phyloP scores from a whole-genome alignment of 129 eudicot species.

The Centella asiatica region DNA sequence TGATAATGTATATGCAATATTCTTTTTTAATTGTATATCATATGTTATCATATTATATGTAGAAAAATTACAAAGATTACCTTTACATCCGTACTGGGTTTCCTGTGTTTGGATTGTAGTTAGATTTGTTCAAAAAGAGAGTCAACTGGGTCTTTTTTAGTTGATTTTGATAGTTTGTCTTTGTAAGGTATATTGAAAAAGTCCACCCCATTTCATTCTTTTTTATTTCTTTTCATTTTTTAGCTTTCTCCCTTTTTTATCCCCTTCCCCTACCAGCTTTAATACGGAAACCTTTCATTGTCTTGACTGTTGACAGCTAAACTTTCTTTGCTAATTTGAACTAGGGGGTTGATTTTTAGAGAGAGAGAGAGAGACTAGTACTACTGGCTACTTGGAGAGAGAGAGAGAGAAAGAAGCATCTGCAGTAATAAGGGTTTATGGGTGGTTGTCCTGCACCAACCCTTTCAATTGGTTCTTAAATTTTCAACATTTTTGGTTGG shows the following conservation, averaged over 20 bases:
- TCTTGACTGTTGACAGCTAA: conserved; percentile 27
- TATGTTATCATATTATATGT: too few species aligned
- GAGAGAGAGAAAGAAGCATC: conserved; percentile 16
- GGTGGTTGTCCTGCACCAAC: conserved; percentile 61
- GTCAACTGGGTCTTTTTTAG: conserved; percentile 37
- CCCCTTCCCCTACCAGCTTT: neutral
- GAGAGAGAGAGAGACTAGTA: conserved; percentile 9
- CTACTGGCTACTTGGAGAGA: too few species aligned
- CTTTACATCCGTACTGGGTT: conserved; percentile 12
- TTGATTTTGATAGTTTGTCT: conserved; percentile 5
- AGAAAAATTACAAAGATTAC: conserved; percentile 1
- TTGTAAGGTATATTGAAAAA: conserved; percentile 24
- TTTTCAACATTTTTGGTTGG: conserved; percentile 55
- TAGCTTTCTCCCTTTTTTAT: too few species aligned
- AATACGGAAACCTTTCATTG: conserved; percentile 10
- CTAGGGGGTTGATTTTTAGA: conserved; percentile 30
- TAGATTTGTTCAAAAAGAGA: too few species aligned
- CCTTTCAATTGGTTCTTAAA: conserved; percentile 42
- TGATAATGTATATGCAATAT: too few species aligned
- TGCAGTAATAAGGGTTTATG: conserved; percentile 33
- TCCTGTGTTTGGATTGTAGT: too few species aligned
- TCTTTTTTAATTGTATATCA: too few species aligned
- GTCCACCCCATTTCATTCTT: conserved; percentile 24
- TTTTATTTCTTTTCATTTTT: neutral
- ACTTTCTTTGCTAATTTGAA: conserved; percentile 35